Conservation (phyloP, 2,329 filamentous ascomycete genomes). For the Didymella pomorum region DNA sequence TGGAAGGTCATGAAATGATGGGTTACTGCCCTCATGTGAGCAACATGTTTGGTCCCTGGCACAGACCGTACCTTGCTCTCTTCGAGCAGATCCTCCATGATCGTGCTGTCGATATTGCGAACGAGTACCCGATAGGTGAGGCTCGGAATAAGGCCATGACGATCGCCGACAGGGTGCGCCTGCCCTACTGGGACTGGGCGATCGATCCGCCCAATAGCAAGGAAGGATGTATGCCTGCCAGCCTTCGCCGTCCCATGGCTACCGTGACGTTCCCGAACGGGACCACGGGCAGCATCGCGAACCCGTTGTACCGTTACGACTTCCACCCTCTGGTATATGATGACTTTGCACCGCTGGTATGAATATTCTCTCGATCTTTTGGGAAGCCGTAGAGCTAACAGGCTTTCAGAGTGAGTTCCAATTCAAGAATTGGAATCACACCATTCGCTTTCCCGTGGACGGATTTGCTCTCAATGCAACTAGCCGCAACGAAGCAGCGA, state of each 20-base stretch:
- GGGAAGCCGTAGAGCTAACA: not conserved
- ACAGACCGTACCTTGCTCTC: conserved; percentile 44
- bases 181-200: conserved; percentile 50
- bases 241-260: conserved; percentile 29
- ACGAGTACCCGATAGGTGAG: conserved; percentile 37
- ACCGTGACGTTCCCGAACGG: conserved; percentile 42
- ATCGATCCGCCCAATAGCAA: conserved; percentile 31
- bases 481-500: conserved; percentile 40
- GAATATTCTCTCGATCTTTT: not conserved
- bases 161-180: conserved; percentile 36
- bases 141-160: conserved; percentile 34
- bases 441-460: conserved; percentile 38
- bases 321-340: conserved; percentile 43
- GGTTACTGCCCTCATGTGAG: conserved; percentile 45
- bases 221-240: conserved; percentile 38
- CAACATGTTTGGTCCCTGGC: conserved; percentile 45
- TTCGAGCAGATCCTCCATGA: conserved; percentile 46
- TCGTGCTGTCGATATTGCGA: conserved; percentile 40
- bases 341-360: conserved; percentile 39
- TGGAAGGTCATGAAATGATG: conserved; percentile 31
- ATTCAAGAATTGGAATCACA: conserved; percentile 46
- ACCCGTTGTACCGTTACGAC: conserved; percentile 41
- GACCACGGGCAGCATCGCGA: conserved; percentile 33
- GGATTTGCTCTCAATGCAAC: conserved; percentile 35
- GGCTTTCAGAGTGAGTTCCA: conserved; percentile 34